These are phyloP conservation scores for Hypoxylon lenormandii DNA, from an alignment of 495 filamentous ascomycete genomes.

Conservation along the genomic window DNA sequence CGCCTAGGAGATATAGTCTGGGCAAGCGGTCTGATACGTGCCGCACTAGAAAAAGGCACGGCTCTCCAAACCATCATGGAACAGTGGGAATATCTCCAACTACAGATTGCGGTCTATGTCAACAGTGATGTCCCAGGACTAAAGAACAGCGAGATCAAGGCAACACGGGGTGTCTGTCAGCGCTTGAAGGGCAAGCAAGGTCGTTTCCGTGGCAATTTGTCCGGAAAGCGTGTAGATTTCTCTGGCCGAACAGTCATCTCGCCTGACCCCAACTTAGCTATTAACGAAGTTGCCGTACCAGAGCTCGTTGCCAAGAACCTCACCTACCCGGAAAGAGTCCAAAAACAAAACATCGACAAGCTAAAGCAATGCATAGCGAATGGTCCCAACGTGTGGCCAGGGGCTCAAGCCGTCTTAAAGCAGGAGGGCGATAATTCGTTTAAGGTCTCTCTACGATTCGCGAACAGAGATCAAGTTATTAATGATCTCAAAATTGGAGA, in stretches of 20 bases:
- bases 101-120: constrained; percentile 96
- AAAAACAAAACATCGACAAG: constrained; percentile 84
- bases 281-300: constrained; percentile 94
- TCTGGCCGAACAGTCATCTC: constrained; percentile 97
- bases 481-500: constrained; percentile 82
- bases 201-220: constrained; percentile 94
- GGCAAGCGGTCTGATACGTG: constrained; percentile 83
- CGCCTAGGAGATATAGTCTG: constrained; percentile 94
- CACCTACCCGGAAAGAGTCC: constrained; percentile 91
- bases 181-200: constrained; percentile 96
- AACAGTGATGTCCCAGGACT: constrained; percentile 96
- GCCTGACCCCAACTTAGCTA: constrained; percentile 91
- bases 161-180: constrained; percentile 92
- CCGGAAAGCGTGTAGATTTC: constrained; percentile 98
- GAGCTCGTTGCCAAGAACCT: constrained; percentile 89
- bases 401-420: constrained; percentile 82
- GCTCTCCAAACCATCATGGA: constrained; percentile 92
- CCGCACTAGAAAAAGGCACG: constrained; percentile 81
- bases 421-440: constrained; percentile 63
- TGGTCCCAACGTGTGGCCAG: constrained; percentile 82
- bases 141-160: constrained; percentile 77
- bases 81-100: constrained; percentile 95
- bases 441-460: constrained; percentile 80
- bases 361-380: constrained; percentile 76
- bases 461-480: constrained; percentile 73